Evolutionary conservation across 441 rosid species (phyloP).

Genomic region (Populus hybrid): DNA sequence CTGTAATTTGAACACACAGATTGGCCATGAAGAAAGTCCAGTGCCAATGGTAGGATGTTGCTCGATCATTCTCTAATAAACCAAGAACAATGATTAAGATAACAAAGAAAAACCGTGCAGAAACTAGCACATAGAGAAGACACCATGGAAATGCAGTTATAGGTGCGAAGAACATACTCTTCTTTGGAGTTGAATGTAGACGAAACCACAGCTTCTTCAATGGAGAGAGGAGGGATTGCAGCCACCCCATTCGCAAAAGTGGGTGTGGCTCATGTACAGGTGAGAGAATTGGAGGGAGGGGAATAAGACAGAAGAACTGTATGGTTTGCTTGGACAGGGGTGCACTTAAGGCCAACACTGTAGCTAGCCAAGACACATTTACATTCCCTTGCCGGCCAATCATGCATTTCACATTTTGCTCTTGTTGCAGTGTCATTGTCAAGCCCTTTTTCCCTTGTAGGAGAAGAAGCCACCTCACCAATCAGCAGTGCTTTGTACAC

Average conservation of each 20-base stretch:
- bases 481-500: constrained; percentile 46
- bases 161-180: constrained; percentile 40
- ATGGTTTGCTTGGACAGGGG: constrained; percentile 44
- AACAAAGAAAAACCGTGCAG: not conserved
- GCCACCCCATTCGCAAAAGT: constrained; percentile 68
- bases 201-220: constrained; percentile 88
- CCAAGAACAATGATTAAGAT: not conserved
- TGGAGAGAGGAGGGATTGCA: constrained; percentile 76
- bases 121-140: not conserved
- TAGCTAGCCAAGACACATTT: constrained; percentile 1
- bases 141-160: not conserved
- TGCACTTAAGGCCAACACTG: constrained; percentile 22
- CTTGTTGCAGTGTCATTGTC: constrained; percentile 64
- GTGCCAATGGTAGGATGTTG: not conserved
- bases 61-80: not conserved
- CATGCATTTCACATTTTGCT: constrained; percentile 40
- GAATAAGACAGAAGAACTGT: constrained; percentile 13
- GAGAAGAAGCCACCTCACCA: constrained; percentile 58
- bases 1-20: not conserved
- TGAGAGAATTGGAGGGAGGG: not conserved
- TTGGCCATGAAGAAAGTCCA: not conserved
- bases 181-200: constrained; percentile 59
- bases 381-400: constrained; percentile 42
- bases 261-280: constrained; percentile 32
- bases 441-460: constrained; percentile 42